phyloP scores from a whole-genome alignment of 2,329 filamentous ascomycete species.

The Penicillium paneum region DNA sequence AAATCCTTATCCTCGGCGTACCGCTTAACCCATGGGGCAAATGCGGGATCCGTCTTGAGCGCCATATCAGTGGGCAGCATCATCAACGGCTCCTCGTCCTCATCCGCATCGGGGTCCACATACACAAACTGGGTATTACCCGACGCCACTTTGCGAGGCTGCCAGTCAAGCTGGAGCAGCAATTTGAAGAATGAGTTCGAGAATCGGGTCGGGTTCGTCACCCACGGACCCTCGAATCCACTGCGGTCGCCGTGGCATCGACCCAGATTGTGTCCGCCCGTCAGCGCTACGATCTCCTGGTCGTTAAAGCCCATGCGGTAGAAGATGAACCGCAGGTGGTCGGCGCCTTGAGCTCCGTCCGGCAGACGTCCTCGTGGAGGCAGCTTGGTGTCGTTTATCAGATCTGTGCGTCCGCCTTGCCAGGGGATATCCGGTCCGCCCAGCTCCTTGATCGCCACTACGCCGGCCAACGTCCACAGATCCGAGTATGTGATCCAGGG shows the following conservation, averaged over 20 bases:
- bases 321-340: slow-evolving; percentile 57
- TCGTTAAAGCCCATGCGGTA: slow-evolving; percentile 61
- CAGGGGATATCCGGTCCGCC: slow-evolving; percentile 58
- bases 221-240: slow-evolving; percentile 59
- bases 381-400: slow-evolving; percentile 58
- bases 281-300: slow-evolving; percentile 58
- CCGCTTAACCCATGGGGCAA: slow-evolving; percentile 55
- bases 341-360: slow-evolving; percentile 53
- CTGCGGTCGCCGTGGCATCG: slow-evolving; percentile 55
- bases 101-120: slow-evolving; percentile 53
- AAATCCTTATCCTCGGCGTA: slow-evolving; percentile 61
- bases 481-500: slow-evolving; percentile 65
- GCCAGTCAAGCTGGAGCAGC: slow-evolving; percentile 53
- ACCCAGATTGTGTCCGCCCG: slow-evolving; percentile 57
- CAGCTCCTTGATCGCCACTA: slow-evolving; percentile 59
- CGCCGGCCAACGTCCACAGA: slow-evolving; percentile 62
- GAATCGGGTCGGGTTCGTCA: slow-evolving; percentile 58
- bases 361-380: slow-evolving; percentile 58
- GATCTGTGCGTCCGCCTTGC: slow-evolving; percentile 59
- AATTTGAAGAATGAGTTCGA: slow-evolving; percentile 58
- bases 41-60: slow-evolving; percentile 52
- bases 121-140: slow-evolving; percentile 59
- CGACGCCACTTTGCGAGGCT: slow-evolving; percentile 51
- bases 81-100: slow-evolving; percentile 57
- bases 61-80: slow-evolving; percentile 65